Base-by-base conservation (phyloP, 108 stramenopile species). In the Pseudonitzschia delicatissima region DNA sequence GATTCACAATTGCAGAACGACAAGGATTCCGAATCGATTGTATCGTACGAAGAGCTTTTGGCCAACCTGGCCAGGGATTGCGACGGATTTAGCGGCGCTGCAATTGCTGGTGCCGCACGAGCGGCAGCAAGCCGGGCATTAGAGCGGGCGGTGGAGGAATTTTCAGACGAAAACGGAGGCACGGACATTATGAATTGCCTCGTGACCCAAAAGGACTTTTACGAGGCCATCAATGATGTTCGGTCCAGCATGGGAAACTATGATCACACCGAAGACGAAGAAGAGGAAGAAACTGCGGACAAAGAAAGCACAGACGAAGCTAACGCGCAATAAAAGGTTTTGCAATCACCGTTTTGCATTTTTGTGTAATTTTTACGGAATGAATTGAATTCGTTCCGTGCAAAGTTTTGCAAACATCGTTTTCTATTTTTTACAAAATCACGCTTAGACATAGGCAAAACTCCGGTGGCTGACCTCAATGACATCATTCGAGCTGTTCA, bases 1-100 rank as follows among this genome's bases (percentile, higher is more conserved):
- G n/a, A n/a, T n/a, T n/a, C n/a, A n/a, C n/a, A n/a, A n/a, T n/a
- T n/a, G n/a, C n/a, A n/a, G n/a, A n/a, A n/a, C n/a, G n/a, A n/a
- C n/a, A n/a, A n/a, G n/a, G n/a, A n/a, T n/a, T n/a, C n/a, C n/a
- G n/a, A n/a, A n/a, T n/a, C n/a, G n/a, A n/a, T n/a, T n/a, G n/a
- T 62, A 6, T 42, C 71, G 5, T 73, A 73, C 62, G 80, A 76
- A 21, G 86, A 83, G 39, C 64, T 93, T 0, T 57, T 93, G 25
- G 66, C 79, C 49, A 52, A 69, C 23, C 51, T 93, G 47, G 88
- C 87, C 26, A 63, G 57, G n/a, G 61, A 80, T 48, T 85, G 85
- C 48, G 87, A 93, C 55, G 87, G 86, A 9, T 84, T 90, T 62
- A 83, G 83, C 2, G 92, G 92, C n/a, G 92, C 92, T 34, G 77